A percentile compares a stretch with the other conserved stretches of the same genome.
Evolutionary conservation across 2,329 filamentous ascomycete species (phyloP).

Genomic region (Cladobotryum protrusum): DNA sequence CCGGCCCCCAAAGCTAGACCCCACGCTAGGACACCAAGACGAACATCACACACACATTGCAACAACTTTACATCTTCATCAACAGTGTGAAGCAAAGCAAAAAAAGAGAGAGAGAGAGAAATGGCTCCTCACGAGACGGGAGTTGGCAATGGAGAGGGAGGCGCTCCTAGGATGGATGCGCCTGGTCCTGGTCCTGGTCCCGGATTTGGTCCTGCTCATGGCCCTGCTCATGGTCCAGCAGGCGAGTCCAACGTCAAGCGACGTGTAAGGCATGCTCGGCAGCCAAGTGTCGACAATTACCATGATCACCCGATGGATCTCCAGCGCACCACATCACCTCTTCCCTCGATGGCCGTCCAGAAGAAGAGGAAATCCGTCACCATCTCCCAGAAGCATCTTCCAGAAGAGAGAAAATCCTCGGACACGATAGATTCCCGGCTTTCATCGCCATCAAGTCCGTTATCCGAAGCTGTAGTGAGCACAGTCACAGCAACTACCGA

Average conservation of each 20-base stretch:
- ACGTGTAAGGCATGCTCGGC: constrained; percentile 2
- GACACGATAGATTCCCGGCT: not conserved
- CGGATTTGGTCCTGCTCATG: not conserved
- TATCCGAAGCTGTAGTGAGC: not conserved
- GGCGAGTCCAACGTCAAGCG: constrained; percentile 3
- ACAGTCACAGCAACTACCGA: not conserved
- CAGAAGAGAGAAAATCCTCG: constrained; percentile 2
- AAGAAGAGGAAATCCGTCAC: not conserved
- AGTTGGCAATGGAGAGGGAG: not conserved
- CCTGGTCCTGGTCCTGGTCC: not conserved
- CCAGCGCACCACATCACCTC: constrained; percentile 1
- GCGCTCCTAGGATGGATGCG: not conserved
- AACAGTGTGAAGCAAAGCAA: not conserved
- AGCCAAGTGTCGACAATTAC: constrained; percentile 4
- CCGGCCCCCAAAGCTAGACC: too few species aligned
- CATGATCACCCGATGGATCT: not conserved
- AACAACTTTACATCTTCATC: not conserved
- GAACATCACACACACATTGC: too few species aligned
- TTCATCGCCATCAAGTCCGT: not conserved
- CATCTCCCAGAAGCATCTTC: not conserved
- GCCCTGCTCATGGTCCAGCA: not conserved
- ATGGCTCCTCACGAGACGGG: not conserved
- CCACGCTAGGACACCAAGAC: too few species aligned
- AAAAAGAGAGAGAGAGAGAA: not conserved
- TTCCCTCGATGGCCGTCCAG: constrained; percentile 1